Percentiles rank a stretch among this genome's conserved stretches.
Conservation (phyloP, 1,284 basidiomycete genomes). For the Ceratobasidium papillatum region DNA sequence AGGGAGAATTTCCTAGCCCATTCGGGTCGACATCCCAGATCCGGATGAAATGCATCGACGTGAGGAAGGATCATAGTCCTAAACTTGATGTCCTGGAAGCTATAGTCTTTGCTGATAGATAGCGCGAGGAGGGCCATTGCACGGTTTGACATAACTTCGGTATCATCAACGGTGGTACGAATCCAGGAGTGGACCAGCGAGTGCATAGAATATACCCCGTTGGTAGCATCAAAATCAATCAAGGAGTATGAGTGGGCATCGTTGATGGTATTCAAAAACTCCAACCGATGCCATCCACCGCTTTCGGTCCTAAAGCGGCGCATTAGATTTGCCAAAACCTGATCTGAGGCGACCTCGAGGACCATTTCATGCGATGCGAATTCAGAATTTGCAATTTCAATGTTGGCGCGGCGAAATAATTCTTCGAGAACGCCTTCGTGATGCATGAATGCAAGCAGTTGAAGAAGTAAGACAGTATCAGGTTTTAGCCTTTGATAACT, state of each 20-base stretch:
- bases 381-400: not conserved
- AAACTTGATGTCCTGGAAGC: not conserved
- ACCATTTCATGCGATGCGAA: not conserved
- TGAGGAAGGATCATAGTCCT: slow-evolving; percentile 10
- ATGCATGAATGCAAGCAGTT: slow-evolving; percentile 13
- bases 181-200: slow-evolving; percentile 32
- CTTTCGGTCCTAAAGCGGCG: not conserved
- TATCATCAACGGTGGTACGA: not conserved
- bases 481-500: not conserved
- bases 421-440: slow-evolving; percentile 17
- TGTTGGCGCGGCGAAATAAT: slow-evolving; percentile 9
- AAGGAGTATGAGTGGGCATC: slow-evolving; percentile 26
- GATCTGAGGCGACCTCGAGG: not conserved
- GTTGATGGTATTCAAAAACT: slow-evolving; percentile 17
- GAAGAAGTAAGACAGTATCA: not conserved
- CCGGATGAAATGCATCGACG: slow-evolving; percentile 1
- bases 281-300: not conserved
- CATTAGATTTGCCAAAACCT: not conserved
- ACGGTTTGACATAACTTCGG: not conserved
- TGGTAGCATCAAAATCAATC: slow-evolving; percentile 11
- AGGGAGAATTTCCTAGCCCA: not conserved
- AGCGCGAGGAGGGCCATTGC: not conserved
- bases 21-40: not conserved
- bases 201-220: not conserved
- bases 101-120: not conserved